phyloP scores from a whole-genome alignment of 2,329 filamentous ascomycete genomes.

The Epichloe sylvatica region DNA sequence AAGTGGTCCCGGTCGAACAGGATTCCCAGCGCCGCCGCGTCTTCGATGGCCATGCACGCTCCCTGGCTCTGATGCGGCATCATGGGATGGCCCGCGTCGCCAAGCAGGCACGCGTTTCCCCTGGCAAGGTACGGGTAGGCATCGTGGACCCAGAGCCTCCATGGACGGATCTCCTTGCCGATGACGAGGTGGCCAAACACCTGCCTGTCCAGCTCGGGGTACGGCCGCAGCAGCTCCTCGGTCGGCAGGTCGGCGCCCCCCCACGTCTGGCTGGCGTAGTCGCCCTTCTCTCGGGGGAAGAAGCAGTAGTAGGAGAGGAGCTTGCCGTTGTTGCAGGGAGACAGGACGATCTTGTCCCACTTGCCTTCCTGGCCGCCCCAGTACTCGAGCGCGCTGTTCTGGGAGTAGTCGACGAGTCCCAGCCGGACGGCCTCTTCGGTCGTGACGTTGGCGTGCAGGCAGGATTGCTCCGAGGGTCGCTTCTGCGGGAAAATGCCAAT shows the following conservation, averaged over 20 bases:
- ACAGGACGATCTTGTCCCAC: conserved; percentile 57
- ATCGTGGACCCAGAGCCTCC: conserved; percentile 47
- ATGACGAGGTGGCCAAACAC: conserved; percentile 44
- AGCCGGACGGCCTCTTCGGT: conserved; percentile 45
- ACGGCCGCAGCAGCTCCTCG: conserved; percentile 47
- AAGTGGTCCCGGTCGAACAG: conserved; percentile 38
- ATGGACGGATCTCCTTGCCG: conserved; percentile 48
- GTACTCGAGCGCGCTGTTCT: conserved; percentile 49
- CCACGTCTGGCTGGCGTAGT: conserved; percentile 49
- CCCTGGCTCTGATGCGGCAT: conserved; percentile 55
- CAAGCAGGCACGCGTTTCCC: conserved; percentile 40
- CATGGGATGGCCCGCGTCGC: conserved; percentile 55
- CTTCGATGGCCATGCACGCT: conserved; percentile 52
- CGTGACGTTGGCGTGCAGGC: conserved; percentile 49
- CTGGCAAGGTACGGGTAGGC: conserved; percentile 46
- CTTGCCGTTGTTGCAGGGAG: conserved; percentile 51
- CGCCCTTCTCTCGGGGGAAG: conserved; percentile 42
- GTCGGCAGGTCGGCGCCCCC: conserved; percentile 40
- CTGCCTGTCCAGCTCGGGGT: conserved; percentile 43
- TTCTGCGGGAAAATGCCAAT: conserved; percentile 49
- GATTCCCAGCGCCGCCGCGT: conserved; percentile 49
- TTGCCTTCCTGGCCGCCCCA: conserved; percentile 53
- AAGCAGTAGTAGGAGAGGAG: conserved; percentile 58
- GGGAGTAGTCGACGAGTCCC: conserved; percentile 49
- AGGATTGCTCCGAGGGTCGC: conserved; percentile 44